Evolutionary conservation across 768 basidiomycete genomes (phyloP).

Genomic region (Paxillus ammoniavirescens): DNA sequence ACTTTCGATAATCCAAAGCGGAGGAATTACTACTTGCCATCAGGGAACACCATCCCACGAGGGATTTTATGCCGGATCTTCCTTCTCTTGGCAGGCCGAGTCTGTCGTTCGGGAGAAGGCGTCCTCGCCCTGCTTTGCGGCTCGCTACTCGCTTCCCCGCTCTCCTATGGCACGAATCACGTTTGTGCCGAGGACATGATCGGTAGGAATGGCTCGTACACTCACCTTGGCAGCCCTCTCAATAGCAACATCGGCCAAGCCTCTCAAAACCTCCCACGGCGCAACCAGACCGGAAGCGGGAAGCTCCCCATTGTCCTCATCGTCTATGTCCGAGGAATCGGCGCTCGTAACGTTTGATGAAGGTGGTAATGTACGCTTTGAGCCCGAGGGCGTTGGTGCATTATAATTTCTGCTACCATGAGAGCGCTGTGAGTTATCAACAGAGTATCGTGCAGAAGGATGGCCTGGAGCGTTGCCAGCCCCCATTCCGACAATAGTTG

Average conservation of each 20-base stretch:
- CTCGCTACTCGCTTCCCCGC: conserved; percentile 67
- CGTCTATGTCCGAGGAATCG: conserved; percentile 83
- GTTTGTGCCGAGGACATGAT: conserved; percentile 2
- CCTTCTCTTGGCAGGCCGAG: conserved; percentile 66
- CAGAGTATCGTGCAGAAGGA: conserved; percentile 56
- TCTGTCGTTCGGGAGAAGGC: conserved; percentile 67
- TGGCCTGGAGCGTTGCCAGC: conserved; percentile 42
- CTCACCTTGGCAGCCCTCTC: conserved; percentile 75
- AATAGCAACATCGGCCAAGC: conserved; percentile 78
- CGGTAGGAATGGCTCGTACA: neutral
- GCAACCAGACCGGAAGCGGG: conserved; percentile 81
- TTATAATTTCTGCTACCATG: conserved; percentile 32
- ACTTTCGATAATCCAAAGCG: neutral
- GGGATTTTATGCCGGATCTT: conserved; percentile 65
- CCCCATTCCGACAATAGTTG: conserved; percentile 61
- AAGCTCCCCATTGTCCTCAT: conserved; percentile 76
- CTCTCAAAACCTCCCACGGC: conserved; percentile 82
- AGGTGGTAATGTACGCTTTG: conserved; percentile 60
- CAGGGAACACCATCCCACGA: conserved; percentile 66
- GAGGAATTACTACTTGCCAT: conserved; percentile 48
- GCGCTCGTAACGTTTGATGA: conserved; percentile 73
- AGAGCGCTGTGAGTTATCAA: conserved; percentile 38
- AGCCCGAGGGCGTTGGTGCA: conserved; percentile 32
- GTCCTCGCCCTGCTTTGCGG: conserved; percentile 74
- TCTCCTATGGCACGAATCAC: conserved; percentile 50